Evolutionary conservation across 345 rosid genomes (phyloP).

Genomic region (Boechera divaricarpa): DNA sequence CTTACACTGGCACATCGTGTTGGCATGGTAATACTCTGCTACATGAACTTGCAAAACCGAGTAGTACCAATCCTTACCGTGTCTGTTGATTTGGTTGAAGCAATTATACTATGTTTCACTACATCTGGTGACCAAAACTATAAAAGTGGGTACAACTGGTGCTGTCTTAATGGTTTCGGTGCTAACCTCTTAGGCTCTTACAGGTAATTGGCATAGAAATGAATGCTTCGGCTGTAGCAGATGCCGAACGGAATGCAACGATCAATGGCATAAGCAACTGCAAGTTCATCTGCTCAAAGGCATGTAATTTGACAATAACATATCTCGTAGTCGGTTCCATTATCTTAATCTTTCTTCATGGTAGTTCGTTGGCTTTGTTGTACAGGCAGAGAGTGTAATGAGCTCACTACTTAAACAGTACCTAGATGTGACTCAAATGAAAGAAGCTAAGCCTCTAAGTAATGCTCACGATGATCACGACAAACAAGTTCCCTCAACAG

Average conservation of each 20-base stretch:
- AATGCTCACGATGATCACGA: slow-evolving; percentile 29
- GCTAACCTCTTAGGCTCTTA: slow-evolving; percentile 27
- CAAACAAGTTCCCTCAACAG: slow-evolving; percentile 42
- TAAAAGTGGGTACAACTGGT: neutral
- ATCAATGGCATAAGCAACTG: slow-evolving; percentile 87
- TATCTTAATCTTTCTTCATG: slow-evolving; percentile 19
- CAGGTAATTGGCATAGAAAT: slow-evolving; percentile 97
- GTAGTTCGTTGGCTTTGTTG: slow-evolving; percentile 8
- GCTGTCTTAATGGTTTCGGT: neutral
- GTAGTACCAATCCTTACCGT: neutral
- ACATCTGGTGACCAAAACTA: neutral
- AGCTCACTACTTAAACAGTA: slow-evolving; percentile 81
- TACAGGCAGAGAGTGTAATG: slow-evolving; percentile 91
- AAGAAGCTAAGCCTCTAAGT: slow-evolving; percentile 51
- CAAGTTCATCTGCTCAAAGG: slow-evolving; percentile 91
- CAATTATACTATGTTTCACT: neutral
- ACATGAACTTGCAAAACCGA: slow-evolving; percentile 29
- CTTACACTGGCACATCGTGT: slow-evolving; percentile 91
- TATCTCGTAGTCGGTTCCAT: neutral
- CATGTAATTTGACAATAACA: slow-evolving; percentile 39
- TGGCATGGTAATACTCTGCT: slow-evolving; percentile 75
- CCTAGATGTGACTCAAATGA: slow-evolving; percentile 46
- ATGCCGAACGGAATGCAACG: slow-evolving; percentile 88
- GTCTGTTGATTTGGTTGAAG: slow-evolving; percentile 21
- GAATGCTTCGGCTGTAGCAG: slow-evolving; percentile 96